These are phyloP conservation scores for Nematocida sp. DNA, from an alignment of 371 early-diverging fungal genomes.

Conservation along the genomic window DNA sequence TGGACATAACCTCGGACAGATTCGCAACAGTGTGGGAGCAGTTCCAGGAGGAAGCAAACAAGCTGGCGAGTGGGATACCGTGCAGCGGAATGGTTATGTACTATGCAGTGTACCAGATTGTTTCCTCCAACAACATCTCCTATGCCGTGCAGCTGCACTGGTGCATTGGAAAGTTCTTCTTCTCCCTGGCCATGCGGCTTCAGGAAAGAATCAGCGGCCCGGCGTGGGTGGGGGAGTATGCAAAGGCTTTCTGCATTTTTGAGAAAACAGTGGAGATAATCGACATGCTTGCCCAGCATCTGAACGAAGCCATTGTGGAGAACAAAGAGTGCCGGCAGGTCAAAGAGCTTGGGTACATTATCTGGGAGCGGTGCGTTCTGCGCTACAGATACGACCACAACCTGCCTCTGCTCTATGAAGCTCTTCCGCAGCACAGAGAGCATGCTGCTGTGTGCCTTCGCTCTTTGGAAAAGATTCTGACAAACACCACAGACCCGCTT, in stretches of 20 bases:
- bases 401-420: slow-evolving; percentile 19
- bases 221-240: slow-evolving; percentile 38
- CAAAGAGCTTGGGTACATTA: slow-evolving; percentile 34
- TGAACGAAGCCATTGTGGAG: slow-evolving; percentile 29
- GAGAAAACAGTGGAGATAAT: slow-evolving; percentile 32
- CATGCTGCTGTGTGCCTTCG: slow-evolving; percentile 13
- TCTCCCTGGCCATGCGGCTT: background rate
- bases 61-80: slow-evolving; percentile 34
- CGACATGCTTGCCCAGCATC: slow-evolving; percentile 24
- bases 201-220: slow-evolving; percentile 18
- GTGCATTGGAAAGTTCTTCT: slow-evolving; percentile 51
- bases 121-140: background rate
- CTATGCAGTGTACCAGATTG: slow-evolving; percentile 27
- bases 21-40: slow-evolving; percentile 29
- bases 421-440: slow-evolving; percentile 28
- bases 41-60: slow-evolving; percentile 37
- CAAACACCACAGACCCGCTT: slow-evolving; percentile 9
- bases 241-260: slow-evolving; percentile 16
- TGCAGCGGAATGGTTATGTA: slow-evolving; percentile 46
- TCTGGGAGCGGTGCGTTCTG: slow-evolving; percentile 44
- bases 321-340: slow-evolving; percentile 41
- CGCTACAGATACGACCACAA: slow-evolving; percentile 27
- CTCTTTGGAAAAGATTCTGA: slow-evolving; percentile 28
- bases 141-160: slow-evolving; percentile 42
- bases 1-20: slow-evolving; percentile 27